phyloP scores from a whole-genome alignment of 1,284 basidiomycete species.

The Naganishia liquefaciens region DNA sequence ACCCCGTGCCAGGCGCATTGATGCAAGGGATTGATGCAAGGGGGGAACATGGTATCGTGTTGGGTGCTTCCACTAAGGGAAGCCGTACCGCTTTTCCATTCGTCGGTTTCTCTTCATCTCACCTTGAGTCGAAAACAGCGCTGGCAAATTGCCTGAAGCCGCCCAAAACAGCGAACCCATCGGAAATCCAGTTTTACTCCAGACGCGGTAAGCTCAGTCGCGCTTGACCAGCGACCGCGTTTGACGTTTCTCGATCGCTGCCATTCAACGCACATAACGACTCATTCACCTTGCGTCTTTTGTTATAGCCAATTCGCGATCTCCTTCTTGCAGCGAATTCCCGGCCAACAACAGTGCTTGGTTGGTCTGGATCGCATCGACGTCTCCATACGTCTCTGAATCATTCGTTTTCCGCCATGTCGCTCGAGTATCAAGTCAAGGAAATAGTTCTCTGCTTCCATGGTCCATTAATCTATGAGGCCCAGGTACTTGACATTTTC shows the following conservation, averaged over 20 bases:
- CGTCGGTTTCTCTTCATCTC: too few species aligned
- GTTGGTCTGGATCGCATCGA: neutral
- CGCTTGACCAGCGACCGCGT: slow-evolving; percentile 1
- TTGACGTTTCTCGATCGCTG: slow-evolving; percentile 7
- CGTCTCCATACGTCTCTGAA: neutral
- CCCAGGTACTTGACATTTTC: slow-evolving; percentile 62
- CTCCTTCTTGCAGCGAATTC: neutral
- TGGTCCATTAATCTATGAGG: slow-evolving; percentile 90
- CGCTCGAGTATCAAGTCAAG: slow-evolving; percentile 56
- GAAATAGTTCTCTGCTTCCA: slow-evolving; percentile 92
- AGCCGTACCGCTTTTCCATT: too few species aligned
- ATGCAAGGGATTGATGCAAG: too few species aligned
- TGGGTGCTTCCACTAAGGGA: too few species aligned
- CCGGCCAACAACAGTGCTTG: neutral
- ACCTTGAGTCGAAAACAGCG: too few species aligned
- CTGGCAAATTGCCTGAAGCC: too few species aligned
- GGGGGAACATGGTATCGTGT: too few species aligned
- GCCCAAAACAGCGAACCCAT: too few species aligned
- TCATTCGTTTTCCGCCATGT: neutral
- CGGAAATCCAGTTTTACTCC: neutral
- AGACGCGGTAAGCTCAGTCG: neutral
- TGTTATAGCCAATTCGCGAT: neutral
- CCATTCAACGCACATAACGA: neutral
- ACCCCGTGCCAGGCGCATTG: too few species aligned
- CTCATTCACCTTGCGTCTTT: neutral